phyloP scores from a whole-genome alignment of 306 rosid species.

The Styphnolobium japonicum region DNA sequence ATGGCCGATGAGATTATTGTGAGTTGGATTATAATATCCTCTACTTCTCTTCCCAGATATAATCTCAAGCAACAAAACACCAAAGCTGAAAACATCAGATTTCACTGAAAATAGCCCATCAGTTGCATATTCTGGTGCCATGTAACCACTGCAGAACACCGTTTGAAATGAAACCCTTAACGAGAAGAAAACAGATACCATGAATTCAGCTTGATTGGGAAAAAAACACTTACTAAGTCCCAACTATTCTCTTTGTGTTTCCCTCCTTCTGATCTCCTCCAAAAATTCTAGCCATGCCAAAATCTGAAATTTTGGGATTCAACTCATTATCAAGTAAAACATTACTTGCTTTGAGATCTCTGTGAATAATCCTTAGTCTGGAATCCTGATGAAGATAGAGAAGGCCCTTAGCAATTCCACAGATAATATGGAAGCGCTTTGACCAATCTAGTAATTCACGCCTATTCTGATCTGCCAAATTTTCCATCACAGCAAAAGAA shows the following conservation, averaged over 20 bases:
- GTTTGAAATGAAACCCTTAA: constrained; percentile 2
- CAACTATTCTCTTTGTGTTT: constrained; percentile 62
- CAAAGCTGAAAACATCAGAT: constrained; percentile 47
- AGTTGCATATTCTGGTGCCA: constrained; percentile 71
- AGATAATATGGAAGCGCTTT: constrained; percentile 48
- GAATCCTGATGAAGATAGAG: constrained; percentile 70
- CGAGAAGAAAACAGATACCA: neutral
- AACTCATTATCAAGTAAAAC: constrained; percentile 56
- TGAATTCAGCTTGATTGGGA: neutral
- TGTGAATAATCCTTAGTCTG: constrained; percentile 53
- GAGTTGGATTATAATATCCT: constrained; percentile 48
- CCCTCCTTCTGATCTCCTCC: constrained; percentile 60
- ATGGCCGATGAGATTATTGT: constrained; percentile 52
- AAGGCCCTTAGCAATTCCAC: constrained; percentile 57
- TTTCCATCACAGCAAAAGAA: neutral
- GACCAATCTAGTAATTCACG: constrained; percentile 45
- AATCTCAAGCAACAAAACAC: constrained; percentile 52
- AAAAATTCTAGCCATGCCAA: constrained; percentile 65
- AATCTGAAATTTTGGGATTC: constrained; percentile 72
- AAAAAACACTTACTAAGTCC: constrained; percentile 56
- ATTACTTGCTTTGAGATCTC: constrained; percentile 69
- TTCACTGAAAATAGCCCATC: constrained; percentile 58
- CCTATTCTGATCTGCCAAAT: constrained; percentile 35
- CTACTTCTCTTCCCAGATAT: constrained; percentile 53
- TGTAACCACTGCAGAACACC: constrained; percentile 44